Evolutionary conservation across 352 stramenopile species (phyloP).

Genomic region (Globisporangium camurandrum): DNA sequence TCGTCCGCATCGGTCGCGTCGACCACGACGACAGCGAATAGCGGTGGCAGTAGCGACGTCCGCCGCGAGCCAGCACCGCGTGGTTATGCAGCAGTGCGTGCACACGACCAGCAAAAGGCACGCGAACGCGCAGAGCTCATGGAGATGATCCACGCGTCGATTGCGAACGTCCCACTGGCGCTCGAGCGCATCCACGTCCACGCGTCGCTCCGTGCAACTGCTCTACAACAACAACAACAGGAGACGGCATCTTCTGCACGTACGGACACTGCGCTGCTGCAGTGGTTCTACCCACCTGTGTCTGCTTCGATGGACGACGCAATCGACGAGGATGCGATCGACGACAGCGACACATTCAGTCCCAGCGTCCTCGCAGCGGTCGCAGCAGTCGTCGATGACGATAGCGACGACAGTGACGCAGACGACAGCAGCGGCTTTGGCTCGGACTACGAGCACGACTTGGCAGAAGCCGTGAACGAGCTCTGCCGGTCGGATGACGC

Average conservation of each 20-base stretch:
- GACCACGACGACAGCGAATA: background rate
- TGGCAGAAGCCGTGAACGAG: constrained; percentile 60
- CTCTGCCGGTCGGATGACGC: constrained; percentile 56
- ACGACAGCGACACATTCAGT: constrained; percentile 4
- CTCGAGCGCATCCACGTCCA: constrained; percentile 68
- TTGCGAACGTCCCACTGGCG: constrained; percentile 61
- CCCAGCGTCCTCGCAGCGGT: constrained; percentile 3
- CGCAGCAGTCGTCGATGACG: constrained; percentile 5
- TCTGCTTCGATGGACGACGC: background rate
- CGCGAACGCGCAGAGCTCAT: constrained; percentile 57
- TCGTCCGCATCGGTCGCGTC: background rate
- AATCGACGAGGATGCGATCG: background rate
- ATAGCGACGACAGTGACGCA: constrained; percentile 6
- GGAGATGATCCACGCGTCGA: constrained; percentile 69
- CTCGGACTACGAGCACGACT: constrained; percentile 65
- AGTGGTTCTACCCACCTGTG: constrained; percentile 24
- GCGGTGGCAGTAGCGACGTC: background rate
- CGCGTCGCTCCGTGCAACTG: constrained; percentile 43
- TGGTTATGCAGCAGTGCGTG: constrained; percentile 4
- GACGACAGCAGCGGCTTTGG: constrained; percentile 43
- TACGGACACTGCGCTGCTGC: constrained; percentile 36
- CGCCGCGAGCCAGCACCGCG: background rate
- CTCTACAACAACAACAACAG: constrained; percentile 49
- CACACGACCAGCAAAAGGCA: constrained; percentile 46
- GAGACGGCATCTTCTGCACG: no score